These are phyloP conservation scores for Alternaria angustiovoidea DNA, from an alignment of 2,329 filamentous ascomycete genomes.

Conservation along the genomic window DNA sequence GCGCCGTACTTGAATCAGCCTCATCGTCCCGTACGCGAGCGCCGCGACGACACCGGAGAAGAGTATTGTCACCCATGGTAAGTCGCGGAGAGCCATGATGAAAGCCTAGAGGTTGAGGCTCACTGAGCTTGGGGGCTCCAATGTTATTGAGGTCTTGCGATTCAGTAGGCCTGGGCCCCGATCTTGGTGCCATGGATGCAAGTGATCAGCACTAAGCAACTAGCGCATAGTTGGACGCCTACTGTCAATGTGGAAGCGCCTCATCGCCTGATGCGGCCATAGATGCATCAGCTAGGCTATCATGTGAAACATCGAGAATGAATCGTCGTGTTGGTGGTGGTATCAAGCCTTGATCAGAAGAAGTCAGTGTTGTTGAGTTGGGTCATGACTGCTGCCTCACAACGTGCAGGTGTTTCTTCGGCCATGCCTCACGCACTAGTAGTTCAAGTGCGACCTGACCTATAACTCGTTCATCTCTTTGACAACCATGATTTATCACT, in stretches of 20 bases:
- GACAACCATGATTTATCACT: not conserved
- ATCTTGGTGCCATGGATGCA: not conserved
- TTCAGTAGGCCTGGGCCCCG: not conserved
- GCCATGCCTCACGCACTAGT: not conserved
- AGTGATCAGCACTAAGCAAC: not conserved
- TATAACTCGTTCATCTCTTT: not conserved
- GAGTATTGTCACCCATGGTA: constrained; percentile 25
- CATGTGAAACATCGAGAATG: not conserved
- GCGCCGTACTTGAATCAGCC: constrained; percentile 31
- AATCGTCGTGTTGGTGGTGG: not conserved
- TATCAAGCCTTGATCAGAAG: too few relatives aligned
- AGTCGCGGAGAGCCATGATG: constrained; percentile 10
- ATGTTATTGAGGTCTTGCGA: not conserved
- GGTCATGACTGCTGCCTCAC: too few relatives aligned
- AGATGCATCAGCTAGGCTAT: not conserved
- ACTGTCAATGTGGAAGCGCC: not conserved
- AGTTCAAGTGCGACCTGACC: not conserved
- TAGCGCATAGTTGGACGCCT: not conserved
- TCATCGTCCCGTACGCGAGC: constrained; percentile 28
- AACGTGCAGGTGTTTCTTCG: not conserved
- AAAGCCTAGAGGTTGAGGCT: not conserved
- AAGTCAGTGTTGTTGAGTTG: not conserved
- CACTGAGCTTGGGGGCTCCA: not conserved
- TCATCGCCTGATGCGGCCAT: not conserved
- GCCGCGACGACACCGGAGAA: constrained; percentile 20